phyloP scores from a whole-genome alignment of 371 early-diverging fungal genomes.

The Hamiltosporidium tvaerminnensis region DNA sequence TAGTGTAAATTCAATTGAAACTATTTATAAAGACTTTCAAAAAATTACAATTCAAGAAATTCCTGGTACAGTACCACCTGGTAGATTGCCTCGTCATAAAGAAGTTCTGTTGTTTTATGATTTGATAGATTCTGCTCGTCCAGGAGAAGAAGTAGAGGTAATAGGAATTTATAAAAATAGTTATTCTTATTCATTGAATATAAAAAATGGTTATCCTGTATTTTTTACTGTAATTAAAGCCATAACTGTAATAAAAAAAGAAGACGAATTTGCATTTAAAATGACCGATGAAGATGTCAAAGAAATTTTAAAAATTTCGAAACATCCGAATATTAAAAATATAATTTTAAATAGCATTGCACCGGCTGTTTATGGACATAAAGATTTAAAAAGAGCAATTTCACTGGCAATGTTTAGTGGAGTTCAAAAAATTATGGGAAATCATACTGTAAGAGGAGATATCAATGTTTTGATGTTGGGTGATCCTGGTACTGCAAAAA shows the following conservation, averaged over 20 bases:
- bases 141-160: slow-evolving; percentile 92
- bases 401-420: slow-evolving; percentile 90
- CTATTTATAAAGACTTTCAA: slow-evolving; percentile 91
- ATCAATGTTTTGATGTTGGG: slow-evolving; percentile 92
- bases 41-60: slow-evolving; percentile 87
- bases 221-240: slow-evolving; percentile 87
- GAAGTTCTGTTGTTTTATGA: slow-evolving; percentile 87
- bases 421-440: slow-evolving; percentile 69
- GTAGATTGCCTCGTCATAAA: slow-evolving; percentile 78
- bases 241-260: slow-evolving; percentile 68
- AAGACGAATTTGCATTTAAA: slow-evolving; percentile 64
- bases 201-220: slow-evolving; percentile 84
- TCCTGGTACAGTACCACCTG: slow-evolving; percentile 86
- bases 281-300: slow-evolving; percentile 77
- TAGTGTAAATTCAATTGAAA: slow-evolving; percentile 69
- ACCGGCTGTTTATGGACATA: slow-evolving; percentile 95
- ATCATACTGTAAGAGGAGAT: slow-evolving; percentile 64
- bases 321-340: slow-evolving; percentile 64
- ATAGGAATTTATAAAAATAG: slow-evolving; percentile 90
- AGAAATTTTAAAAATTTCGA: slow-evolving; percentile 61
- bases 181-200: slow-evolving; percentile 70
- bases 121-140: slow-evolving; percentile 81
- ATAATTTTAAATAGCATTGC: slow-evolving; percentile 83
- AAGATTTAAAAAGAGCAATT: slow-evolving; percentile 80
- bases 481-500: slow-evolving; percentile 97